Percentiles rank a stretch among this genome's conserved stretches.
These are phyloP conservation scores for Dianthus caryophyllus DNA, from an alignment of 148 eudicot species.

Conservation along the genomic window DNA sequence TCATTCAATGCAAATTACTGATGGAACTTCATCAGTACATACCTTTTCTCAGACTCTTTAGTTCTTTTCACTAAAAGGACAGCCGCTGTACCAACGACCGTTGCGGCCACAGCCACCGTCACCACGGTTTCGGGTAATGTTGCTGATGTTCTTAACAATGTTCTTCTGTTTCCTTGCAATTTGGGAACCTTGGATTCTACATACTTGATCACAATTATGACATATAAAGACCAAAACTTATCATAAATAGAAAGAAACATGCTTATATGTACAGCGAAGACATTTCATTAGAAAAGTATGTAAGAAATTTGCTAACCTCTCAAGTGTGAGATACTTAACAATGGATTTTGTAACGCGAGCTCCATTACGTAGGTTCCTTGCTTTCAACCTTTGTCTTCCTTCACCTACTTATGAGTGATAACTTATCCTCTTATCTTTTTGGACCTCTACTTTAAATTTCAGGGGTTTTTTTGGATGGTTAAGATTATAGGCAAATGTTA, in stretches of 20 bases:
- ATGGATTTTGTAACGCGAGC: constrained; percentile 15
- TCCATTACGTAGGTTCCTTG: constrained; percentile 17
- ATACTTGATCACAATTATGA: constrained; percentile 34
- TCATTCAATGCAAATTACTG: no score
- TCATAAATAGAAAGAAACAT: not conserved
- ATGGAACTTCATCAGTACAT: not conserved
- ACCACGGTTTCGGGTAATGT: constrained; percentile 67
- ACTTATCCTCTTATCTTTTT: constrained; percentile 12
- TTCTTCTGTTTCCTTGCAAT: constrained; percentile 30
- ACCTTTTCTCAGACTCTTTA: constrained; percentile 59
- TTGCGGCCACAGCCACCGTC: constrained; percentile 76
- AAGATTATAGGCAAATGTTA: no score
- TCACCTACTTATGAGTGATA: not conserved
- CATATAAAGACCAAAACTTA: constrained; percentile 7
- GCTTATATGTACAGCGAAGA: no score
- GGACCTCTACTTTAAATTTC: not conserved
- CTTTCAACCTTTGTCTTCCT: not conserved
- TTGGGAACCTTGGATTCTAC: constrained; percentile 31
- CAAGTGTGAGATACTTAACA: not conserved
- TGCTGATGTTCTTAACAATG: constrained; percentile 30
- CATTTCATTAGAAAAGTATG: not conserved
- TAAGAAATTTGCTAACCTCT: constrained; percentile 17
- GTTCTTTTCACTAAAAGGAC: constrained; percentile 64
- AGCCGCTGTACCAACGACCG: constrained; percentile 84
- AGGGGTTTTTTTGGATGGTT: not conserved